Percentiles rank a stretch among this genome's conserved stretches.
phyloP scores from a whole-genome alignment of 225 moss, liverwort and hornwort genomes.

The Polytrichum commune region DNA sequence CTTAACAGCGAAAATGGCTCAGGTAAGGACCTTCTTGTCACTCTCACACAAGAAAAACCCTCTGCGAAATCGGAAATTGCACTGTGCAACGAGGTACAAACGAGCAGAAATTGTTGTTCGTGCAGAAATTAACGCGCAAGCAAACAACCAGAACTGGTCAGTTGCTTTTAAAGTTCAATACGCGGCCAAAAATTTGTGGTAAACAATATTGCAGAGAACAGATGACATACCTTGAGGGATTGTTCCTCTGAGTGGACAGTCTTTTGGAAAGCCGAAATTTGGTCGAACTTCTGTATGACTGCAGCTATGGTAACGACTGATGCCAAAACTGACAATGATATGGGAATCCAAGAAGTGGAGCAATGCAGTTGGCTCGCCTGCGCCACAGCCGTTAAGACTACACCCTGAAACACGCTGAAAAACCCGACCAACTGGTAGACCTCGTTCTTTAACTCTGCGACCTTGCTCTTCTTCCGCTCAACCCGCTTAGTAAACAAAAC shows the following conservation, averaged over 20 bases:
- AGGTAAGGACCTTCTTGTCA: not conserved
- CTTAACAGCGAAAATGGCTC: no score
- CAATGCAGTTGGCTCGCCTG: conserved; percentile 28
- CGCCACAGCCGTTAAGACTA: conserved; percentile 42
- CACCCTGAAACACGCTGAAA: conserved; percentile 39
- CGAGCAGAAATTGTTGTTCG: not conserved
- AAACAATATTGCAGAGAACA: not conserved
- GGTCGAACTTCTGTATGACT: conserved; percentile 22
- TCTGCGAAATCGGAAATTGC: not conserved
- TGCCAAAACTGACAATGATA: conserved; percentile 23
- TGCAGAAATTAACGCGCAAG: not conserved
- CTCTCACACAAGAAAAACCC: not conserved
- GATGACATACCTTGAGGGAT: conserved; percentile 19
- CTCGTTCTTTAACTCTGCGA: conserved; percentile 20
- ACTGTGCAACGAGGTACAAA: not conserved
- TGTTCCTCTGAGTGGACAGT: conserved; percentile 30
- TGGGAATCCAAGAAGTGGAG: conserved; percentile 36
- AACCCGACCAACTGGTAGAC: conserved; percentile 39
- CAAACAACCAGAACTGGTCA: not conserved
- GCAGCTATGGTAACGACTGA: conserved; percentile 36
- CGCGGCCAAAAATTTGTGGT: not conserved
- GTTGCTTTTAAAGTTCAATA: not conserved
- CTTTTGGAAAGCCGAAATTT: conserved; percentile 19
- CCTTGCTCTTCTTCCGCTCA: conserved; percentile 28
- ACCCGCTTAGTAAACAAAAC: conserved; percentile 6